These are phyloP conservation scores for Penicillium brevicompactum DNA, from an alignment of 2,329 filamentous ascomycete genomes.

Conservation along the genomic window DNA sequence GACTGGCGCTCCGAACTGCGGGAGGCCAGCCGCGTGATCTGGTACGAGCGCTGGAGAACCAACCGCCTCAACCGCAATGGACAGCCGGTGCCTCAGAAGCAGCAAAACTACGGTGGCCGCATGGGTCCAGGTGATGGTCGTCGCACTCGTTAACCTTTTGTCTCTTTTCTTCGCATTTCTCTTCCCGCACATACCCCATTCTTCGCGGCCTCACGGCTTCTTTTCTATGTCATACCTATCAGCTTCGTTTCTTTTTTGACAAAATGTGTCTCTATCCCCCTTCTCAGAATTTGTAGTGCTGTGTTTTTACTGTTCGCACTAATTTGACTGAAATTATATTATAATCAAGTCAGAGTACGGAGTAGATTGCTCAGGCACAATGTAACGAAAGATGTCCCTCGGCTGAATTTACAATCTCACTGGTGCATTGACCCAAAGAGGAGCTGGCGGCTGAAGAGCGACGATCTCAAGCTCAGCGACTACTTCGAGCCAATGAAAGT, in stretches of 20 bases:
- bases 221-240: conserved; percentile 11
- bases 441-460: conserved; percentile 8
- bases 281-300: conserved; percentile 4
- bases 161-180: conserved; percentile 25
- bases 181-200: conserved; percentile 28
- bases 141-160: conserved; percentile 24
- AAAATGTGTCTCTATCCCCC: not conserved
- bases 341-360: too few species aligned
- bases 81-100: conserved; percentile 23
- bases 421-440: not conserved
- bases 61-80: conserved; percentile 43
- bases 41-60: conserved; percentile 95
- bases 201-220: conserved; percentile 15
- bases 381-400: not conserved
- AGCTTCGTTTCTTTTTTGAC: not conserved
- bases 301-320: conserved; percentile 4
- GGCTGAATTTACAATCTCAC: not conserved
- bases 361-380: not conserved
- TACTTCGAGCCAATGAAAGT: conserved; percentile 10
- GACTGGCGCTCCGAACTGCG: conserved; percentile 92
- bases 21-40: conserved; percentile 85
- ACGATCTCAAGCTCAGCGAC: conserved; percentile 7
- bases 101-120: conserved; percentile 28
- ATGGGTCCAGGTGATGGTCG: conserved; percentile 32
- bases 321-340: not conserved